Conservation (phyloP, 2,329 filamentous ascomycete genomes). For the Sporothrix schenckii region DNA sequence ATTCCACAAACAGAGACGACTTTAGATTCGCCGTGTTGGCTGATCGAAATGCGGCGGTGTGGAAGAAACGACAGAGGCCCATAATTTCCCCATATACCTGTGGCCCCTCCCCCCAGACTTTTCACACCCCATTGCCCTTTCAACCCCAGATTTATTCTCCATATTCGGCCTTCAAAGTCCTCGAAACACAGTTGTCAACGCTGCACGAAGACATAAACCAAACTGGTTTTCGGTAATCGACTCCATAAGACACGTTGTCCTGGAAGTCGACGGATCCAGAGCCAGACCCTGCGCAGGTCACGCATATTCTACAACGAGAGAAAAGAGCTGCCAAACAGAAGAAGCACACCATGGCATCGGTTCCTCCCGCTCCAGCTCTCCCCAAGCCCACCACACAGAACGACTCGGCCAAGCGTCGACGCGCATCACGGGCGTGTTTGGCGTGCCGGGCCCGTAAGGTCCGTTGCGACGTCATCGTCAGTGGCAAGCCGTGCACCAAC, state of each 20-base stretch:
- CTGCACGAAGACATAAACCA: background rate
- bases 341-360: background rate
- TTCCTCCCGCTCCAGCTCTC: background rate
- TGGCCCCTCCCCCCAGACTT: background rate
- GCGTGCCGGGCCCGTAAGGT: constrained; percentile 31
- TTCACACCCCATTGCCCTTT: background rate
- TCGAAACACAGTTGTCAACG: background rate
- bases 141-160: background rate
- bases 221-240: background rate
- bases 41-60: background rate
- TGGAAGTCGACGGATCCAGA: too few species aligned
- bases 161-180: background rate
- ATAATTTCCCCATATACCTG: constrained; percentile 19
- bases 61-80: background rate
- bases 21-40: background rate
- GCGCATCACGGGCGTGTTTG: constrained; percentile 29
- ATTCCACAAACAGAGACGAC: background rate
- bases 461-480: constrained; percentile 32
- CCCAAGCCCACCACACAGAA: background rate
- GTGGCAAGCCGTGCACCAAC: constrained; percentile 32
- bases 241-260: too few species aligned
- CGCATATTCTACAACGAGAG: background rate
- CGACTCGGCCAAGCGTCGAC: constrained; percentile 13
- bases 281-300: too few species aligned
- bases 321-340: background rate